Percentiles rank a stretch among this genome's conserved stretches.
Conservation (phyloP, 2,329 filamentous ascomycete genomes). For the Colletotrichum limetticola region DNA sequence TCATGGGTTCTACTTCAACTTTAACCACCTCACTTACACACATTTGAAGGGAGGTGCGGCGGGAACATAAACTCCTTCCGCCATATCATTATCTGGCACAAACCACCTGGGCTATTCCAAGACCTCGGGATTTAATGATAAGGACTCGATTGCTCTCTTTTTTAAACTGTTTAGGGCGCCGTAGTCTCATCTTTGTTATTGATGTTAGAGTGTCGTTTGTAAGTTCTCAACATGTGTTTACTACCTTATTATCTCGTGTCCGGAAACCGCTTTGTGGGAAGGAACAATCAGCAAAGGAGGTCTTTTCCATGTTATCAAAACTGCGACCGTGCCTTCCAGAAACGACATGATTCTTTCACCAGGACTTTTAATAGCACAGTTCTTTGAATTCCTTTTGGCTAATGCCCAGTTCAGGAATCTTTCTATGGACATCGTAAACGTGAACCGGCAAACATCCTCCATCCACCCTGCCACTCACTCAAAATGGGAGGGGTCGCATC, state of each 20-base stretch:
- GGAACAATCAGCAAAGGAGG: neutral
- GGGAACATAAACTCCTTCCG: neutral
- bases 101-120: neutral
- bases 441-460: neutral
- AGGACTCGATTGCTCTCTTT: neutral
- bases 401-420: neutral
- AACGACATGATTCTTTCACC: neutral
- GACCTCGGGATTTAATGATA: neutral
- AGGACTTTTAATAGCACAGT: neutral
- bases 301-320: neutral
- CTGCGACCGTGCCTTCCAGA: neutral
- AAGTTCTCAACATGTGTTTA: neutral
- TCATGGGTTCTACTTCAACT: neutral
- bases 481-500: constrained; percentile 23
- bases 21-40: constrained; percentile 1
- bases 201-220: neutral
- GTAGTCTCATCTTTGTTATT: neutral
- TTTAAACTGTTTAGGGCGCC: neutral
- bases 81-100: neutral
- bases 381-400: neutral
- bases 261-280: neutral
- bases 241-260: too few relatives aligned
- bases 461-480: neutral
- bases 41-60: constrained; percentile 1
- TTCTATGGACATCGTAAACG: neutral